These are phyloP conservation scores for Boletus rubescentipes DNA, from an alignment of 768 basidiomycete genomes.

Conservation along the genomic window DNA sequence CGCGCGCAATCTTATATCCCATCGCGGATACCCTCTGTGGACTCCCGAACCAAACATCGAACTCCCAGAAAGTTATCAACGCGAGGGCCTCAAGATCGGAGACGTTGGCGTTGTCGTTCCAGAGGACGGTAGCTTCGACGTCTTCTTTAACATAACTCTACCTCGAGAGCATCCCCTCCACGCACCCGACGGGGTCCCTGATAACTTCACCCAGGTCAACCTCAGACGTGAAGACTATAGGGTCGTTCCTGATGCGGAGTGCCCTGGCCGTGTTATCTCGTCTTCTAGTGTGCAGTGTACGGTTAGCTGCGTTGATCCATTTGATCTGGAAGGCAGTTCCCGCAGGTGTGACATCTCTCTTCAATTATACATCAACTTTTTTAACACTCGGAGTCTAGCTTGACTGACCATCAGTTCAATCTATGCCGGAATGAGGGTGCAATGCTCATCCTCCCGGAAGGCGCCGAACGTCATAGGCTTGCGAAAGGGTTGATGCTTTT, in stretches of 20 bases:
- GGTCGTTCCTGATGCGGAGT: not conserved
- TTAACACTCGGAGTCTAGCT: not conserved
- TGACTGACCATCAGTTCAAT: not conserved
- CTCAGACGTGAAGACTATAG: not conserved
- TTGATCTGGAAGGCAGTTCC: not conserved
- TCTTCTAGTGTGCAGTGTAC: not conserved
- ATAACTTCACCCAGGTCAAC: conserved; percentile 18
- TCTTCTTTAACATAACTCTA: conserved; percentile 32
- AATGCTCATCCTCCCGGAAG: conserved; percentile 29
- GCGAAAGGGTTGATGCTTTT: conserved; percentile 12
- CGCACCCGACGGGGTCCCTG: conserved; percentile 17
- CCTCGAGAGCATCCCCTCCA: conserved; percentile 25
- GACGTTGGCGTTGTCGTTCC: no score
- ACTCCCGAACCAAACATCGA: conserved; percentile 22
- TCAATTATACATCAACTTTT: not conserved
- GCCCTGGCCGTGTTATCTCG: not conserved
- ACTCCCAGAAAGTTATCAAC: conserved; percentile 21
- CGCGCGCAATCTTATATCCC: not conserved
- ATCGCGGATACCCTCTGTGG: conserved; percentile 30
- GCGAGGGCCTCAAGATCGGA: conserved; percentile 13
- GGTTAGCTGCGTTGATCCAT: not conserved
- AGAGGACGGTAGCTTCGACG: conserved; percentile 32
- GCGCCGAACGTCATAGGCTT: conserved; percentile 17
- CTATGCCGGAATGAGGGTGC: conserved; percentile 20
- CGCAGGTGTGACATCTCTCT: not conserved